phyloP scores from a whole-genome alignment of 208 protist species.

The Leishmania major region DNA sequence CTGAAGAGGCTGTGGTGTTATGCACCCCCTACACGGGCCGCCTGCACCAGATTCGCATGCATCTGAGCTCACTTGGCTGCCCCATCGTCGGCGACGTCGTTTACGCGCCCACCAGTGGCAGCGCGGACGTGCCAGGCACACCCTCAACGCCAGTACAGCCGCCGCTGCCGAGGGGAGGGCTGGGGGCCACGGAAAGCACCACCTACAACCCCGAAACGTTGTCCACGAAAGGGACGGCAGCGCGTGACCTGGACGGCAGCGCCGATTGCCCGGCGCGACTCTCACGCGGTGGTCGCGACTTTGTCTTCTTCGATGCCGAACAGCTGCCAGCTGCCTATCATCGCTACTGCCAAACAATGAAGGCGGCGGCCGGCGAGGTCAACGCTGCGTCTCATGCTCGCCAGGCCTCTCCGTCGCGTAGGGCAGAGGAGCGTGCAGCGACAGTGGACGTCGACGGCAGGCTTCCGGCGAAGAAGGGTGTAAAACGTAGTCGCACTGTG shows the following conservation, averaged over 20 bases:
- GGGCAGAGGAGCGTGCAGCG: neutral
- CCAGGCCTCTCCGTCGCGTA: neutral
- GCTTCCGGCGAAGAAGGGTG: neutral
- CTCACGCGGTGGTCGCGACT: neutral
- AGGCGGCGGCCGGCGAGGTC: no score
- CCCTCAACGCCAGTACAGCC: neutral
- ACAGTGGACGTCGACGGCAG: neutral
- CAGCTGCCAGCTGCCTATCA: slow-evolving; percentile 27
- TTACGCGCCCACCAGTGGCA: slow-evolving; percentile 2
- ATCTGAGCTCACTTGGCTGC: slow-evolving; percentile 70
- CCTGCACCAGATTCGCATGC: slow-evolving; percentile 92
- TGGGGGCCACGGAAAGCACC: neutral
- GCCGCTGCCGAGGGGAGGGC: no score
- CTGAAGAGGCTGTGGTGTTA: slow-evolving; percentile 49
- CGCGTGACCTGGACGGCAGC: neutral
- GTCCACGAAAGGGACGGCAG: neutral
- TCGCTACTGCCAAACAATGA: neutral
- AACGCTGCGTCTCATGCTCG: neutral
- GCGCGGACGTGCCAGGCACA: neutral
- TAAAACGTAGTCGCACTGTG: slow-evolving; percentile 1
- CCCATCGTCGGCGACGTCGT: slow-evolving; percentile 86
- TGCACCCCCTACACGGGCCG: slow-evolving; percentile 91
- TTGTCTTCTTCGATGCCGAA: slow-evolving; percentile 23
- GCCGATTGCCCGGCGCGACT: neutral
- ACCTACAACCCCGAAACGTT: neutral